Evolutionary conservation across 768 basidiomycete species (phyloP), one percentile per base, ranked within the genome.

Genomic region (Lentinula detonsa): DNA sequence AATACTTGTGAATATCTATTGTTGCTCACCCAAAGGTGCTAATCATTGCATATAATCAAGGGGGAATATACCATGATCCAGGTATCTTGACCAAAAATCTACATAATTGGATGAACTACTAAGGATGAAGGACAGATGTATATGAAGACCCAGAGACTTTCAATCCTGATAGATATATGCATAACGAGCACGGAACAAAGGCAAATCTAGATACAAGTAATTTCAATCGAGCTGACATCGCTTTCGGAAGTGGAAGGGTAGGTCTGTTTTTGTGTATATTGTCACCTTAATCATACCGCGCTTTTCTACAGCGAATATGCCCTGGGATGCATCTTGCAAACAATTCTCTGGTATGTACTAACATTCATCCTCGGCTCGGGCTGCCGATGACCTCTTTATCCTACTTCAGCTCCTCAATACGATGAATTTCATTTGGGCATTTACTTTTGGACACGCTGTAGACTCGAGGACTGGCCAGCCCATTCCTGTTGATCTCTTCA

Each of bases 351-450:
- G 67, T 68, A 53, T 35, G 64, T 21, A 28, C 37, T 8, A 37
- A 8, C 8, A 13, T 35, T 50, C 39, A 37, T 59, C 23, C 23
- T 37, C 37, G 37, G 4, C 37, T 37, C 37, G 11, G 37, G 11
- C 37, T 37, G 37, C 37, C 23, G 23, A 11, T 37, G 37, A 18
- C 2, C 34, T 5, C 37, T 5, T 10, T 18, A 53, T 34, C 50
- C 42, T 15, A 33, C 59, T 15, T 46, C 40, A 71, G 70, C 54
- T 61, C 37, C 60, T 73, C 34, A 68, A 68, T 51, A 63, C 59
- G 5, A 70, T 70, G 67, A 69, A 66, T 50, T 66, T 73, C 4
- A 23, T 73, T 5, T 73, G 72, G 72, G 69, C 69, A 5, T 73
- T 73, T 65, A 61, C 69, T 31, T 73, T 71, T 59, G 37, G 35